Evolutionary conservation across 306 rosid genomes (phyloP).

Genomic region (Albizia julibrissin): DNA sequence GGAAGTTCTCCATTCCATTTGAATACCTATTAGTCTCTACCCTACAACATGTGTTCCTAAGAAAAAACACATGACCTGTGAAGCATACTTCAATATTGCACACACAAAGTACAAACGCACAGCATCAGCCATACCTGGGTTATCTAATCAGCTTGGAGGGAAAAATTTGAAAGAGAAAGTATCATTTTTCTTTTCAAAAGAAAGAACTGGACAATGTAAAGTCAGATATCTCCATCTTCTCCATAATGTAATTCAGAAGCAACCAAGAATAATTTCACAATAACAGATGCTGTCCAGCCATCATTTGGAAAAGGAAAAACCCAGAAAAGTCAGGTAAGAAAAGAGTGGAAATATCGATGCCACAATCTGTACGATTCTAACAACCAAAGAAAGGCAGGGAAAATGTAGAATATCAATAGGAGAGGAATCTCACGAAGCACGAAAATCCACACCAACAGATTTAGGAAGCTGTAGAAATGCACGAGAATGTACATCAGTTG

Average conservation of each 20-base stretch:
- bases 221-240: not conserved
- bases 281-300: constrained; percentile 15
- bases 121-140: not conserved
- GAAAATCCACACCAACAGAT: no score
- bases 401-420: no score
- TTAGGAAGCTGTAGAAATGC: no score
- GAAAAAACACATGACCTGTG: no score
- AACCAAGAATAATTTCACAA: constrained; percentile 19
- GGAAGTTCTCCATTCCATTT: not conserved
- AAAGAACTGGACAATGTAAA: not conserved
- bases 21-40: not conserved
- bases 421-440: no score
- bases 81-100: not conserved
- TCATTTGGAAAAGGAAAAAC: no score
- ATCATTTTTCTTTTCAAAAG: not conserved
- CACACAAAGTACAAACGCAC: not conserved
- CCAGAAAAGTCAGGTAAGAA: no score
- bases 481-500: no score
- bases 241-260: constrained; percentile 23
- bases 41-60: not conserved
- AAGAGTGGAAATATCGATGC: no score
- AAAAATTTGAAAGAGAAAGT: not conserved
- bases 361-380: no score
- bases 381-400: no score
- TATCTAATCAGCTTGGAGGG: not conserved